Evolutionary conservation across 129 eudicot species (phyloP).

Genomic region (Flaveria linearis): DNA sequence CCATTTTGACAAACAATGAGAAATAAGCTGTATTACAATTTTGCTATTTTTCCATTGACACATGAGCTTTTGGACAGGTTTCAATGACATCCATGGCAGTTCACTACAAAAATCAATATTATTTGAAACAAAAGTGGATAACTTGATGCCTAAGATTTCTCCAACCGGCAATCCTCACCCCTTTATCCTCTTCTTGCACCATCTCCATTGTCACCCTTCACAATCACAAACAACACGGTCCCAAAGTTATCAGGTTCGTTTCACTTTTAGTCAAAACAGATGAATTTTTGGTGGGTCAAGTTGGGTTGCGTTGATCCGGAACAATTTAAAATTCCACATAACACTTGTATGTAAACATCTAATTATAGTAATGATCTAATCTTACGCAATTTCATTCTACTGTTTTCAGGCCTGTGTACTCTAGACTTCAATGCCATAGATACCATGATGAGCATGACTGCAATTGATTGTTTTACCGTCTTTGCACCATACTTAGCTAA

Average conservation of each 20-base stretch:
- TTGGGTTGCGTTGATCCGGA: not conserved
- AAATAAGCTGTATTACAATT: not conserved
- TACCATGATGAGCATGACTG: conserved; percentile 65
- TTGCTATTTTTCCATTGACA: not conserved
- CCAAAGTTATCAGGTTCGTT: conserved; percentile 86
- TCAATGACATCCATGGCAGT: conserved; percentile 38
- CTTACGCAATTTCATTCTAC: not conserved
- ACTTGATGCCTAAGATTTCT: conserved; percentile 63
- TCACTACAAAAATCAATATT: conserved; percentile 29
- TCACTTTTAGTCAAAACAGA: conserved; percentile 9
- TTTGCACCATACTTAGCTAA: conserved; percentile 87
- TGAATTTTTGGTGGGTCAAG: not conserved
- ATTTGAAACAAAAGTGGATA: conserved; percentile 40
- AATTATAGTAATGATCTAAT: not conserved
- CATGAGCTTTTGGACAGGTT: conserved; percentile 45
- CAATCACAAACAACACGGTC: conserved; percentile 74
- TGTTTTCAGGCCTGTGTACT: conserved; percentile 62
- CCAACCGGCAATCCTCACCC: conserved; percentile 88
- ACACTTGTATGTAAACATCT: not conserved
- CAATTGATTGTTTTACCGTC: conserved; percentile 80
- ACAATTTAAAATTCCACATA: not conserved
- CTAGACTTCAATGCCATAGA: conserved; percentile 69
- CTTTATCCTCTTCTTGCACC: conserved; percentile 92
- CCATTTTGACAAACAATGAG: not conserved
- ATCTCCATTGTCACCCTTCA: conserved; percentile 87